These are phyloP conservation scores for Odontarrhena argentea DNA, from an alignment of 345 rosid species.

Conservation along the genomic window DNA sequence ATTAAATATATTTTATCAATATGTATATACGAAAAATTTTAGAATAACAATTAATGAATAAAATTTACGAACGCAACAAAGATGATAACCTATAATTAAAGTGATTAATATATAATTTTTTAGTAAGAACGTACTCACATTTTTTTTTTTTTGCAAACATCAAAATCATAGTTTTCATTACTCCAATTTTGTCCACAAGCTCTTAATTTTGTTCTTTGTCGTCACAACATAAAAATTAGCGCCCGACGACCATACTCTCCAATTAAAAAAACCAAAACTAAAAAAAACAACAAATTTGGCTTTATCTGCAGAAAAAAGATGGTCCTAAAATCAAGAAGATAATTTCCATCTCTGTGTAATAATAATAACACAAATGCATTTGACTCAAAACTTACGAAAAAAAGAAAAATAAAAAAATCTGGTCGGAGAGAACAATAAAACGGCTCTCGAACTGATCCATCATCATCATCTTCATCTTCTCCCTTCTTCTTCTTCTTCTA, in stretches of 20 bases:
- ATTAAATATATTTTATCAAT: too few relatives aligned
- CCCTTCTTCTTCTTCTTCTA: too few relatives aligned
- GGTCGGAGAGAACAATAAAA: conserved; percentile 20
- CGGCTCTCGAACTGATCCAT: not conserved
- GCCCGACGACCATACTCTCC: not conserved
- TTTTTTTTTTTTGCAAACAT: too few relatives aligned
- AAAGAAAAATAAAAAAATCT: not conserved
- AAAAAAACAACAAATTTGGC: not conserved
- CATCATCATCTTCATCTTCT: too few relatives aligned
- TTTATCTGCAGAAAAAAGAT: not conserved
- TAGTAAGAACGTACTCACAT: too few relatives aligned
- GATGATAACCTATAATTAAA: too few relatives aligned
- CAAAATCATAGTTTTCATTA: too few relatives aligned
- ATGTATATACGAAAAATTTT: too few relatives aligned
- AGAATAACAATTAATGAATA: too few relatives aligned
- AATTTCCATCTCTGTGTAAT: not conserved
- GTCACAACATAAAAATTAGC: not conserved
- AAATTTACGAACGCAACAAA: too few relatives aligned
- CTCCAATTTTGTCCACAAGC: not conserved
- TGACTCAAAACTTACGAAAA: not conserved
- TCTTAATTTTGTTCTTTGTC: not conserved
- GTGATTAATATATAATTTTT: too few relatives aligned
- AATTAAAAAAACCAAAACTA: too few relatives aligned
- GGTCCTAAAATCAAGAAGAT: not conserved
- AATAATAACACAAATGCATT: not conserved